These are phyloP conservation scores for Papiliotrema fonsecae DNA, from an alignment of 1,284 basidiomycete species.

Conservation along the genomic window DNA sequence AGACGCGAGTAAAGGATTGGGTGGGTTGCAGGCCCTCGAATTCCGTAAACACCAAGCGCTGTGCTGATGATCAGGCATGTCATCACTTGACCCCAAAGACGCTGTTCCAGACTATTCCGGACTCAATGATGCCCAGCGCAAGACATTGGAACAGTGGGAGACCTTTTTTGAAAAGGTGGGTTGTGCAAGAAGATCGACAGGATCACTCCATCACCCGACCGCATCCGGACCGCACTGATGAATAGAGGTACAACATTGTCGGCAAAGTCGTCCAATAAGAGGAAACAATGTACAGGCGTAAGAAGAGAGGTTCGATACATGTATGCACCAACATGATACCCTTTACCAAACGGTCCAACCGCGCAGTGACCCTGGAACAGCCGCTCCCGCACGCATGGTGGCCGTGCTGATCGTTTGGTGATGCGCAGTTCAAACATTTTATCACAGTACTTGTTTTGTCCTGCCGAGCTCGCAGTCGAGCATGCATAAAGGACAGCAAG, in stretches of 20 bases:
- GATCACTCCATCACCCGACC: constrained; percentile 45
- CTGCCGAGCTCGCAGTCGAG: no score
- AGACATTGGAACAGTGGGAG: constrained; percentile 88
- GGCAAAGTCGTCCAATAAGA: constrained; percentile 11
- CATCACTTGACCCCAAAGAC: constrained; percentile 79
- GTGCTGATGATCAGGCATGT: constrained; percentile 51
- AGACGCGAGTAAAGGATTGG: constrained; percentile 78
- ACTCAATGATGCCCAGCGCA: constrained; percentile 68
- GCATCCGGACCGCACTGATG: neutral
- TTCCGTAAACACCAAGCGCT: neutral
- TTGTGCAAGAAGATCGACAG: constrained; percentile 72
- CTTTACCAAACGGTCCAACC: no score
- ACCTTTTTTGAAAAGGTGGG: constrained; percentile 63
- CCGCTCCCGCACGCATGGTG: no score
- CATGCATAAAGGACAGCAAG: no score
- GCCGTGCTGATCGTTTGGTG: no score
- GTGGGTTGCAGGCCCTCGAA: constrained; percentile 48
- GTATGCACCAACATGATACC: no score
- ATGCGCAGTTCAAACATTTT: neutral
- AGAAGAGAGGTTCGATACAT: neutral
- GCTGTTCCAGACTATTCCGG: constrained; percentile 81
- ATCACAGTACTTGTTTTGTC: neutral
- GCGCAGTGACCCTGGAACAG: no score
- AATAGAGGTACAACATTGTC: constrained; percentile 18
- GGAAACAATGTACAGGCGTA: neutral